Evolutionary conservation across 2,329 filamentous ascomycete genomes (phyloP).

Genomic region (Penicillium concentricum): DNA sequence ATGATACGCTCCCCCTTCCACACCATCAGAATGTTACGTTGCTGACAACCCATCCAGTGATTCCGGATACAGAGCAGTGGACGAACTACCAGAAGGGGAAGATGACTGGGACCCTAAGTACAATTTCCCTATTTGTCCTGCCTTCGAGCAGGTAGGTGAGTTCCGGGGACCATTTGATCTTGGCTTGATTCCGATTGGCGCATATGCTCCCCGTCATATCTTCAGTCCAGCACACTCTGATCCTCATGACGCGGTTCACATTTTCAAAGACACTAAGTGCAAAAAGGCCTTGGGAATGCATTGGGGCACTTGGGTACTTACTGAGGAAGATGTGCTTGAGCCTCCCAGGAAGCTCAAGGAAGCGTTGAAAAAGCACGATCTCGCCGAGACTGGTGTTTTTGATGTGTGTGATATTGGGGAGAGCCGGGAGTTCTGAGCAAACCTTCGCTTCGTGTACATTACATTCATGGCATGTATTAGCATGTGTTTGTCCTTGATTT

Average conservation of each 20-base stretch:
- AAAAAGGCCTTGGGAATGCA: slow-evolving; percentile 79
- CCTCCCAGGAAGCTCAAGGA: slow-evolving; percentile 71
- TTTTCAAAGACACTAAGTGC: slow-evolving; percentile 82
- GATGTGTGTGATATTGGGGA: slow-evolving; percentile 83
- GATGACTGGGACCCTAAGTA: slow-evolving; percentile 73
- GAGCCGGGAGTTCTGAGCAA: slow-evolving; percentile 67
- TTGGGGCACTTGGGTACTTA: slow-evolving; percentile 87
- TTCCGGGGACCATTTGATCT: slow-evolving; percentile 84
- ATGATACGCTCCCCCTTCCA: slow-evolving; percentile 21
- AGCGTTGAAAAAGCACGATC: slow-evolving; percentile 65
- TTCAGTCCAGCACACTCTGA: slow-evolving; percentile 84
- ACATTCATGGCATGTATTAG: not conserved
- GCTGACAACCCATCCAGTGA: slow-evolving; percentile 57
- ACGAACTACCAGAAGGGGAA: slow-evolving; percentile 57
- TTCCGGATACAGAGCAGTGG: slow-evolving; percentile 83
- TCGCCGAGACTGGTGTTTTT: slow-evolving; percentile 72
- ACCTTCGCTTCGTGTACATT: not conserved
- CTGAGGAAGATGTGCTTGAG: slow-evolving; percentile 79
- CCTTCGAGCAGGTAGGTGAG: slow-evolving; percentile 79
- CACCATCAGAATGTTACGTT: not conserved
- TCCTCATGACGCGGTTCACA: slow-evolving; percentile 83
- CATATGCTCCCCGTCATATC: slow-evolving; percentile 65
- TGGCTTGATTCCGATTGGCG: slow-evolving; percentile 89
- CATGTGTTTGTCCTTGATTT: not conserved
- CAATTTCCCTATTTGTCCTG: slow-evolving; percentile 71